These are phyloP conservation scores for Populus hybrid DNA, from an alignment of 441 rosid genomes.

Conservation along the genomic window DNA sequence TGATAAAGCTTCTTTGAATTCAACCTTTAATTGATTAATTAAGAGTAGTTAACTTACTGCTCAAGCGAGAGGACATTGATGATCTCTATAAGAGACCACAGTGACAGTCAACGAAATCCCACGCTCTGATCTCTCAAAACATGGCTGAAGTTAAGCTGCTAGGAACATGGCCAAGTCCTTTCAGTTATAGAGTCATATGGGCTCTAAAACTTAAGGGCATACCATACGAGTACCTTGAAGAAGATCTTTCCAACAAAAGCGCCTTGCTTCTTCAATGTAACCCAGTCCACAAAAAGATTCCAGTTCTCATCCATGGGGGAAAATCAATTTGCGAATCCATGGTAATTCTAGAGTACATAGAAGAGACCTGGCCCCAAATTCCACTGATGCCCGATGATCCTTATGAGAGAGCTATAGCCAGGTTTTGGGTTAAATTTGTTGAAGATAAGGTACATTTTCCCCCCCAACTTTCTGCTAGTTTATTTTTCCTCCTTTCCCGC, in stretches of 20 bases:
- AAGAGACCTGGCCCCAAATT: constrained; percentile 14
- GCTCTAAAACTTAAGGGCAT: constrained; percentile 45
- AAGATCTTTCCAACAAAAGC: constrained; percentile 42
- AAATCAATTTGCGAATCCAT: constrained; percentile 22
- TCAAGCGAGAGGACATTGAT: neutral
- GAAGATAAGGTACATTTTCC: neutral
- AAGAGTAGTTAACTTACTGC: neutral
- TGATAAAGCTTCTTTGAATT: no score
- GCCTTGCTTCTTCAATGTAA: constrained; percentile 34
- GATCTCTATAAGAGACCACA: neutral
- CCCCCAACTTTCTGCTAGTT: neutral
- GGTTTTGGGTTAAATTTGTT: constrained; percentile 6
- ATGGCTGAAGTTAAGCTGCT: constrained; percentile 29
- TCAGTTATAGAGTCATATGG: constrained; percentile 33
- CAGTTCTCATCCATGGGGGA: constrained; percentile 41
- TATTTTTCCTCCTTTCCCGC: neutral
- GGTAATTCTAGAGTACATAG: constrained; percentile 10
- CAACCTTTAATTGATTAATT: no score
- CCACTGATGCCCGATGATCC: constrained; percentile 14
- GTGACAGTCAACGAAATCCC: neutral
- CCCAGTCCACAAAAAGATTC: constrained; percentile 45
- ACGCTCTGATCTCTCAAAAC: neutral
- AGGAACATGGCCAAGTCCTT: constrained; percentile 38
- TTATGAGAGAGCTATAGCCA: constrained; percentile 3
- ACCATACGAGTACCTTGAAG: constrained; percentile 35